A percentile compares a stretch with the other conserved stretches of the same genome.
These are phyloP conservation scores for Hymenoscyphus linearis DNA, from an alignment of 2,329 filamentous ascomycete genomes.

Conservation along the genomic window DNA sequence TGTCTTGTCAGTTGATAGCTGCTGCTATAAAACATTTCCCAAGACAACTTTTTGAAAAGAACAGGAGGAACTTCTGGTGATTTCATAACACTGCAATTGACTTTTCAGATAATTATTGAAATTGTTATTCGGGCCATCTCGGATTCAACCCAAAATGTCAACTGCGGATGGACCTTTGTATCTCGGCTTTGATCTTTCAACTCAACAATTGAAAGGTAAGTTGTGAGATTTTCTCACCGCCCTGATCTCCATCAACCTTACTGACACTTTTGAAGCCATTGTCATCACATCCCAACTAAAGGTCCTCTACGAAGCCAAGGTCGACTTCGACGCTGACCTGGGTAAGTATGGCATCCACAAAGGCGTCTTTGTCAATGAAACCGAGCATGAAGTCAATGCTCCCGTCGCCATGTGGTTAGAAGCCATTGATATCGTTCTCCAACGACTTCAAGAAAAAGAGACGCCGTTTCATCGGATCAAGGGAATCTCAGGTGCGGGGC, in stretches of 20 bases:
- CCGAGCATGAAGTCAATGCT: conserved; percentile 83
- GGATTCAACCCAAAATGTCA: conserved; percentile 31
- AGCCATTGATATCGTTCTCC: conserved; percentile 79
- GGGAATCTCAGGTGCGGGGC: conserved; percentile 85
- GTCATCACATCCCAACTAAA: conserved; percentile 79
- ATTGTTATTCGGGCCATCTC: neutral
- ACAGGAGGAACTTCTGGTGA: too few relatives aligned
- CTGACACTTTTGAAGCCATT: conserved; percentile 51
- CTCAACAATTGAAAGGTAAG: conserved; percentile 84
- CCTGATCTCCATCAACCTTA: neutral
- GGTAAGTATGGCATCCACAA: conserved; percentile 75
- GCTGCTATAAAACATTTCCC: neutral
- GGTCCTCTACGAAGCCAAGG: conserved; percentile 78
- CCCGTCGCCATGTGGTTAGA: conserved; percentile 95
- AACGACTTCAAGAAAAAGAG: conserved; percentile 62
- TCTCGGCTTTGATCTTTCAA: conserved; percentile 91
- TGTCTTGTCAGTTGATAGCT: neutral
- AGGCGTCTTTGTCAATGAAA: conserved; percentile 77
- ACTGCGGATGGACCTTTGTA: conserved; percentile 58
- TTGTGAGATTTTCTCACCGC: neutral
- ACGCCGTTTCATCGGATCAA: conserved; percentile 70
- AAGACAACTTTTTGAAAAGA: neutral
- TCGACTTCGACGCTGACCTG: conserved; percentile 89
- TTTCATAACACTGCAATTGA: too few relatives aligned
- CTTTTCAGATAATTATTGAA: too few relatives aligned